Base-by-base conservation (phyloP, 352 stramenopile species). In the Globisporangium iwayamae region DNA sequence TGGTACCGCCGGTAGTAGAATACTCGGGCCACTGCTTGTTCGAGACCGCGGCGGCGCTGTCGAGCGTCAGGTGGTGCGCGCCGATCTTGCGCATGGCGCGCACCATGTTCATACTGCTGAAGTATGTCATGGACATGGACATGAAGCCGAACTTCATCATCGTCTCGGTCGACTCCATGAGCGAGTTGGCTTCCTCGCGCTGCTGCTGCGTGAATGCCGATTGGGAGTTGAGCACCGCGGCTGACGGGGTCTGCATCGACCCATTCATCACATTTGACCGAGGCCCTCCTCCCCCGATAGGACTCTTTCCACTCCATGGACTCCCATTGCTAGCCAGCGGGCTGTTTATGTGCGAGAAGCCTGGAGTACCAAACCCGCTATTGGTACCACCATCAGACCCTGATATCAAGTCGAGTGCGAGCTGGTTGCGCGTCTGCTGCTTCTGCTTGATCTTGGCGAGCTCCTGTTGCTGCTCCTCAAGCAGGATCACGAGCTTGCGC, bases 111-210 rank as follows among this genome's bases (percentile, higher is more conserved):
- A 98, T 91, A 58, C 87, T 97, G 68, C 89, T 98, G 63, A 99
- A 99, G 77, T 98, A 99, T 10, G 96, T 98, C 86, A 99, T 97
- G 52, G 83, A 97, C 94, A 98, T 99, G 69, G 84, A 97, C 93
- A 98, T 98, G 75, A 99, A 99, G 36, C 96, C 96, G 69, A 99
- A 99, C 76, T 99, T 99, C 96, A 99, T 98, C 79, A 99, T 94
- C 20, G 92, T 97, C 81, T 99, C 96, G 16, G 96, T 98, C 22
- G 89, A 97, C 69, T 98, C 88, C 87, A 98, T 98, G 30, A 98
- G 82, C 18, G 84, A 78, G 30, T 87, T 85, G 5, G 87, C 88
- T 63, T 98, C 88, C 47, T 97, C 80, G 34, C 91, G 90, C 72
- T 98, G 90, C 60, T 96, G 77, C 36, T 78, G 67, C 36, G 80